Evolutionary conservation across 768 basidiomycete species (phyloP).

Genomic region (Suillus occidentalis): DNA sequence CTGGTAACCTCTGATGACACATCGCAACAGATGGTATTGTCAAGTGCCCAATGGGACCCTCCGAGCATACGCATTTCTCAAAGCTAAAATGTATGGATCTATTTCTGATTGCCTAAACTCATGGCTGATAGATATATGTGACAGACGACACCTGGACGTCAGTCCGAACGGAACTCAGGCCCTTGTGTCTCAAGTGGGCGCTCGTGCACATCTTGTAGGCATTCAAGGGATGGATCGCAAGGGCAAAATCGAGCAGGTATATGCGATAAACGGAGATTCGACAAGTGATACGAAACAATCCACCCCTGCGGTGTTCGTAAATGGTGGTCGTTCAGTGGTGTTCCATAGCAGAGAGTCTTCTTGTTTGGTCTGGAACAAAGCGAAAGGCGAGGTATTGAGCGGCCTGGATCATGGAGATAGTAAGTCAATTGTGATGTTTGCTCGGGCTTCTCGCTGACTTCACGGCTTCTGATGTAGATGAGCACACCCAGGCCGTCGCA

Average conservation of each 20-base stretch:
- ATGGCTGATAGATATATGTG: constrained; percentile 14
- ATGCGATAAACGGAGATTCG: constrained; percentile 40
- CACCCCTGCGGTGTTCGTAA: constrained; percentile 56
- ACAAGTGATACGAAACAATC: constrained; percentile 30
- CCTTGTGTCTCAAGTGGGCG: constrained; percentile 52
- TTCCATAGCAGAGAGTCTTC: constrained; percentile 57
- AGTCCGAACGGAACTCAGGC: constrained; percentile 49
- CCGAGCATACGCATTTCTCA: constrained; percentile 58
- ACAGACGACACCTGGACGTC: constrained; percentile 55
- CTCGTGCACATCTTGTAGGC: constrained; percentile 50
- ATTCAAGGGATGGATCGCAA: constrained; percentile 50
- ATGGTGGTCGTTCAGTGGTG: constrained; percentile 51
- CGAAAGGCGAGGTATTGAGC: constrained; percentile 51
- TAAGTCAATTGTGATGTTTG: constrained; percentile 27
- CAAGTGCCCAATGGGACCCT: constrained; percentile 67
- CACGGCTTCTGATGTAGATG: constrained; percentile 24
- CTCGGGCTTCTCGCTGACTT: constrained; percentile 8
- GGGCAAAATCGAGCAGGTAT: constrained; percentile 54
- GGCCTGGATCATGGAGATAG: constrained; percentile 63
- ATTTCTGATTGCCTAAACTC: not conserved
- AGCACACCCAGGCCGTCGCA: constrained; percentile 34
- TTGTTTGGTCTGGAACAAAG: constrained; percentile 62
- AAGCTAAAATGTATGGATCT: constrained; percentile 53
- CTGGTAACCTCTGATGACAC: constrained; percentile 12
- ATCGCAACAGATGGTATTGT: constrained; percentile 57